Evolutionary conservation across 2,329 filamentous ascomycete genomes (phyloP), one percentile per base, ranked within the genome.

Genomic region (Phoma sp.): DNA sequence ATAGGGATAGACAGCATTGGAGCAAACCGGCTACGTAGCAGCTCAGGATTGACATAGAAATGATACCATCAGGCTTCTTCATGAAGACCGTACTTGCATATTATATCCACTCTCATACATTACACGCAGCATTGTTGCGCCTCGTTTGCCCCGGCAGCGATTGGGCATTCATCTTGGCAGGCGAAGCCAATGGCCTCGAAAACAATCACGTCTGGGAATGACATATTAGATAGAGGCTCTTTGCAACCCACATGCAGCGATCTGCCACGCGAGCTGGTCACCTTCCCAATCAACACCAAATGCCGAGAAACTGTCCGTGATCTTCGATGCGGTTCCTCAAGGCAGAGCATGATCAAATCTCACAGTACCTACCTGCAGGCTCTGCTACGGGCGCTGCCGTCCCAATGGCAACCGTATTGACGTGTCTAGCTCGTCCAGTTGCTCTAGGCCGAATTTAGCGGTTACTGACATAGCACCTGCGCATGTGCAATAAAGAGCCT

Each of bases 31-130:
- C 44, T 49, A 50, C 41, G 37, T 46, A 52, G 45, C 42, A 52
- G 46, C 36, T 42, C 36, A 35, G 39, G 37, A 24, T 30, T 37
- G 57, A 57, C 18, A 57, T 64, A 64, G 62, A 65, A 62, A 62
- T 59, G 62, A 62, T 64, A 64, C 62, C 55, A 59, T 51, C 35
- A 57, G 42, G 53, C 56, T 48, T 57, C 55, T 52, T 60, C 42
- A 51, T 36, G 47, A 47, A 51, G 35, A 42, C 43, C 43, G 27
- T 27, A 30, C 33, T 47, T 50, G 43, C 25, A 39, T 39, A 41
- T 43, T 45, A 40, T 25, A 7, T 39, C 47, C 47, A 43, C 47
- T 10, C 11, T 32, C 8, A 18, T 51, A 37, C 42, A 47, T 39
- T 51, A 33, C 47, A 44, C 41, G 27, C 9, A 29, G 27, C 27